Base-by-base conservation (phyloP, 768 basidiomycete genomes). In the Russula ochroleuca region DNA sequence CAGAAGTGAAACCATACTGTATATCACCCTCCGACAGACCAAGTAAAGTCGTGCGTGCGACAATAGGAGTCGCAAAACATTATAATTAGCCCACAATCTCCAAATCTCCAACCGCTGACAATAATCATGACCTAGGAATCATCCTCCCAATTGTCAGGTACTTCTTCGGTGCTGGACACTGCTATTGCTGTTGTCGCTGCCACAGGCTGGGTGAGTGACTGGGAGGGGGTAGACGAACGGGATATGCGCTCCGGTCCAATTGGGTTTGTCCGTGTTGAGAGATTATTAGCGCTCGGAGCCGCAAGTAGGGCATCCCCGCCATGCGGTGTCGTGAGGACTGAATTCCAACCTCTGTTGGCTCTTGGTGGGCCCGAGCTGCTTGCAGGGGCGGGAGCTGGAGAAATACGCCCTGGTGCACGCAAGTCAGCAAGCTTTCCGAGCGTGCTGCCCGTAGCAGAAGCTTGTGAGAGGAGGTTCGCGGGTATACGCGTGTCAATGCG, bases 401-500 rank as follows among this genome's bases (percentile, higher is more conserved):
- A 60, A 53, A 74, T 70, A 19, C 67, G 65, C 6, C 66, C 65
- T 8, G 72, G 64, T 2, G 71, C 73, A 49, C 83, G 79, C 55
- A 88, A 68, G 70, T 88, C 85, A 0, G 81, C 77, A 7, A 90
- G 77, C 69, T 83, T 86, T 0, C 90, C 88, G 5, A 86, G 77
- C 62, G 74, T 79, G n/a, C 77, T 69, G 17, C 54, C 41, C 19
- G 75, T 71, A 4, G 68, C 74, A 67, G 40, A 73, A 25, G 50
- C 33, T 49, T 67, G 59, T 21, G 69, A 92, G 7, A 98, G 79
- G 4, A 87, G 75, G 1, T 91, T 90, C 1, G 69, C 72, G 0
- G 94, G 94, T 6, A 92, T 75, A 25, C 92, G 84, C 0, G 93
- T 88, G 72, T 97, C 94, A 52, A 94, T 75, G 15, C 92, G 83